Evolutionary conservation across 495 filamentous ascomycete species (phyloP).

Genomic region (Lophiostoma macrostomum): DNA sequence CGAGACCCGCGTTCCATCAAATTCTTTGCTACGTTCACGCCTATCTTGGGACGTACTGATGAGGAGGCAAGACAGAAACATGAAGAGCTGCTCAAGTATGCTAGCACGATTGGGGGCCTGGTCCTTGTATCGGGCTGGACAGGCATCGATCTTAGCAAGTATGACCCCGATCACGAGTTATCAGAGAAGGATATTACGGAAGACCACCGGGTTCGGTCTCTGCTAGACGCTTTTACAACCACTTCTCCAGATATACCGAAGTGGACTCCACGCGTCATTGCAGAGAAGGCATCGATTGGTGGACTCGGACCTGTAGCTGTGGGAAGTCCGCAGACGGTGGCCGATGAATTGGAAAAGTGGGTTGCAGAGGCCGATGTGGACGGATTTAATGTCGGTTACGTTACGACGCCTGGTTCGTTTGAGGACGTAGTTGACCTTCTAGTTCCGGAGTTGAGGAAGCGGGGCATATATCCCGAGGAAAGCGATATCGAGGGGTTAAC

Average conservation of each 20-base stretch:
- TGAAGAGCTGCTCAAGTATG: conserved; percentile 51
- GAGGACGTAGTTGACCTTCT: conserved; percentile 32
- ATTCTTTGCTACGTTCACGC: conserved; percentile 58
- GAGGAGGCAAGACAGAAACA: conserved; percentile 56
- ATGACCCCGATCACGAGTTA: conserved; percentile 57
- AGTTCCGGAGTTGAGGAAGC: conserved; percentile 18
- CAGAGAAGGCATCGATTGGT: conserved; percentile 22
- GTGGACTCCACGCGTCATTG: conserved; percentile 28
- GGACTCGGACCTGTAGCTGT: conserved; percentile 25
- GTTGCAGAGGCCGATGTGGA: conserved; percentile 33
- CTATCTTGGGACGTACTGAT: conserved; percentile 55
- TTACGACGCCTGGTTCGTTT: conserved; percentile 25
- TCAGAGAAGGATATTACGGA: conserved; percentile 51
- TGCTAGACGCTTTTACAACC: conserved; percentile 50
- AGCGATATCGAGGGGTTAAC: conserved; percentile 48
- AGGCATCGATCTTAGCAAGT: conserved; percentile 58
- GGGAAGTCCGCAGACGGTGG: conserved; percentile 20
- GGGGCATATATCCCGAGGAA: conserved; percentile 26
- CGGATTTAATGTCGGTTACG: conserved; percentile 33
- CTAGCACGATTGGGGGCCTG: conserved; percentile 54
- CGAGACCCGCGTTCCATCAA: conserved; percentile 57
- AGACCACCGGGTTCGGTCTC: conserved; percentile 51
- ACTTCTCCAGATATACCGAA: conserved; percentile 10
- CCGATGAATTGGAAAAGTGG: conserved; percentile 31
- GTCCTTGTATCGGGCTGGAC: conserved; percentile 62